Conservation (phyloP, 331 rosid genomes). For the Erythrophleum ivorense region DNA sequence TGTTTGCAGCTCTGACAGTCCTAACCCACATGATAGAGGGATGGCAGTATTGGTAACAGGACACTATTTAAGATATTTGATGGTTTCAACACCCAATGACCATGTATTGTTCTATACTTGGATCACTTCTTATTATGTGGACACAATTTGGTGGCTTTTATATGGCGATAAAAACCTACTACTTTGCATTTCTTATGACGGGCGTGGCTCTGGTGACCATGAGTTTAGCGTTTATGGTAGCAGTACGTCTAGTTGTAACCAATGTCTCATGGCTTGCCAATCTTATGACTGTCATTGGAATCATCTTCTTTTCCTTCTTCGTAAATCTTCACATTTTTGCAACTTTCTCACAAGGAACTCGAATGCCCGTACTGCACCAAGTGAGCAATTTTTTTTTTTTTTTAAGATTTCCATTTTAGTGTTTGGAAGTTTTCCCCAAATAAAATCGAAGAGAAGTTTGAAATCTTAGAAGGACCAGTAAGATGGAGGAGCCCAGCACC, state of each 20-base stretch:
- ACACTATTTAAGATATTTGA: background rate
- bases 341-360: too few species aligned
- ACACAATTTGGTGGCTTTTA: background rate
- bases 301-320: background rate
- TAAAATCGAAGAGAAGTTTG: too few species aligned
- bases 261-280: background rate
- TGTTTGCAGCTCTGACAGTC: background rate
- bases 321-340: too few species aligned
- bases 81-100: conserved; percentile 29
- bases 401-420: too few species aligned
- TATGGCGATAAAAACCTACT: background rate
- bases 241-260: conserved; percentile 4
- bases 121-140: conserved; percentile 11
- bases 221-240: conserved; percentile 35
- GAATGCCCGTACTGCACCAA: too few species aligned
- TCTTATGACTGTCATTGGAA: background rate
- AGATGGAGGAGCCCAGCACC: too few species aligned
- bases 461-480: too few species aligned
- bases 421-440: too few species aligned
- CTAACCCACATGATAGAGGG: background rate
- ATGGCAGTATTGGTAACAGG: background rate
- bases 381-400: too few species aligned
- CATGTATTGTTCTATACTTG: conserved; percentile 27
- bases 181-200: background rate
- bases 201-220: background rate